Percentiles rank a stretch among this genome's conserved stretches.
These are phyloP conservation scores for Acer saccharum DNA, from an alignment of 345 rosid genomes.

Conservation along the genomic window DNA sequence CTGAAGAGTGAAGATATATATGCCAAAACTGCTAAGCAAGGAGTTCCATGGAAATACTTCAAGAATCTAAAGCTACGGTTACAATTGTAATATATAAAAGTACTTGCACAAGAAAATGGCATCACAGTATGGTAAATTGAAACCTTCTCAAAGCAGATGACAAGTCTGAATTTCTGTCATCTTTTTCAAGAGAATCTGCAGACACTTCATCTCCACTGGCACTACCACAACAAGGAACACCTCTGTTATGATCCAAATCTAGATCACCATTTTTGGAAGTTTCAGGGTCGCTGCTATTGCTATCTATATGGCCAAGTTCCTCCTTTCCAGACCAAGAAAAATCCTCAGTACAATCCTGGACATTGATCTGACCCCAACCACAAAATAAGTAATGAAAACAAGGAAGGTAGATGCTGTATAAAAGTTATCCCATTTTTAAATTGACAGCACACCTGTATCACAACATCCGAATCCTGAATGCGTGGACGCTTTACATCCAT, in stretches of 20 bases:
- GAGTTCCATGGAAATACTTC: not conserved
- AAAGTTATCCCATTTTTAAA: slow-evolving; percentile 15
- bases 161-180: slow-evolving; percentile 15
- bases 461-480: slow-evolving; percentile 57
- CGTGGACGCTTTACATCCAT: slow-evolving; percentile 41
- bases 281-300: slow-evolving; percentile 6
- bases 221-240: slow-evolving; percentile 24
- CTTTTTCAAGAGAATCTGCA: slow-evolving; percentile 30
- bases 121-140: slow-evolving; percentile 12
- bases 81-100: not conserved
- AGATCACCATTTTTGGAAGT: slow-evolving; percentile 29
- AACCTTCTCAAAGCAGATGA: slow-evolving; percentile 33
- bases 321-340: slow-evolving; percentile 29
- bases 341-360: slow-evolving; percentile 47
- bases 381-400: slow-evolving; percentile 22
- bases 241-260: slow-evolving; percentile 12
- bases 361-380: slow-evolving; percentile 47
- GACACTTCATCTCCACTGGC: slow-evolving; percentile 31
- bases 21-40: not conserved
- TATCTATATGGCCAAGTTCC: slow-evolving; percentile 26
- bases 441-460: slow-evolving; percentile 55
- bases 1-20: not conserved
- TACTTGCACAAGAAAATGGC: not conserved
- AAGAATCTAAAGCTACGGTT: not conserved
- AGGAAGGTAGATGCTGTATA: slow-evolving; percentile 6